phyloP scores from a whole-genome alignment of 345 rosid genomes.

The Corymbia maculata region DNA sequence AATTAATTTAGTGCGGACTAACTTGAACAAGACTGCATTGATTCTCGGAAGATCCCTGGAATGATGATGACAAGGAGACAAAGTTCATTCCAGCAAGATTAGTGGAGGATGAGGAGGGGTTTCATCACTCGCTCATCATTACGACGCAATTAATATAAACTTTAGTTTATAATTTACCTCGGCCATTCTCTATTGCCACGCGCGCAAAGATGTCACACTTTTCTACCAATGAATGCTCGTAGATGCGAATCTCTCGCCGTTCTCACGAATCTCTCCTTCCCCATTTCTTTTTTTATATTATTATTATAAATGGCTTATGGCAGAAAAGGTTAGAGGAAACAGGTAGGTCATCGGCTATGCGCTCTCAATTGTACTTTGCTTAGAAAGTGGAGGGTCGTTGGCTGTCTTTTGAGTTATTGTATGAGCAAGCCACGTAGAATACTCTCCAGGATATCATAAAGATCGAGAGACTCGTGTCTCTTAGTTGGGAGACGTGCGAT shows the following conservation, averaged over 20 bases:
- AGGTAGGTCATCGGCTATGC: neutral
- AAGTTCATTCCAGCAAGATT: neutral
- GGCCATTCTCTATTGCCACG: neutral
- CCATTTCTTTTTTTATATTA: neutral
- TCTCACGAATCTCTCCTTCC: neutral
- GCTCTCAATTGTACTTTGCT: neutral
- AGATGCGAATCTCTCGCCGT: neutral
- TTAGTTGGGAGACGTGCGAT: neutral
- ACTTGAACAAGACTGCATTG: neutral
- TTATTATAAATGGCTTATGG: neutral
- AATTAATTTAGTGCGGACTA: conserved; percentile 8
- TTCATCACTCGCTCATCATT: neutral
- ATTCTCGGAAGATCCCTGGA: neutral
- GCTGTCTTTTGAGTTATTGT: neutral
- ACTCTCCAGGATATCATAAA: neutral
- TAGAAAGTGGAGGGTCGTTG: neutral
- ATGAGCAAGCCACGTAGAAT: neutral
- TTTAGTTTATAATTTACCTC: neutral
- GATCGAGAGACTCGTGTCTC: neutral
- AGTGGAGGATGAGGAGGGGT: neutral
- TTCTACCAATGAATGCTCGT: neutral
- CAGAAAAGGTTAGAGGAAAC: neutral
- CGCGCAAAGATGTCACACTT: neutral
- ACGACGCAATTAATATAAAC: neutral
- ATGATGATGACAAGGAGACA: neutral